phyloP scores from a whole-genome alignment of 2,329 filamentous ascomycete species.

The Chaetothyriales sp. region DNA sequence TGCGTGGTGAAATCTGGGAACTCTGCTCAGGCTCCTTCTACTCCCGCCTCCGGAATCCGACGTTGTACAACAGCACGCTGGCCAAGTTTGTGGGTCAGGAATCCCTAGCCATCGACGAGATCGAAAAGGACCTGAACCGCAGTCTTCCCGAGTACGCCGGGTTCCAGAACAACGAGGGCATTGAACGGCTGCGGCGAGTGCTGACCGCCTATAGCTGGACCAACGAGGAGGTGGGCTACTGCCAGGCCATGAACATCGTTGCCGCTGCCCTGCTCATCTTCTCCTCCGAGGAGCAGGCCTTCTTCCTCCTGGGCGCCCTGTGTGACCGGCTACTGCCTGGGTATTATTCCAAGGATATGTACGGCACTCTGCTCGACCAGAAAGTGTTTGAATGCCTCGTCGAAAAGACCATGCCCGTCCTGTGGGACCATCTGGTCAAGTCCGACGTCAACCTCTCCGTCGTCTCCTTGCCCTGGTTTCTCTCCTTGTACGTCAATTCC shows the following conservation, averaged over 20 bases:
- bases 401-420: slow-evolving; percentile 96
- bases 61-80: slow-evolving; percentile 68
- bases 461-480: slow-evolving; percentile 92
- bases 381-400: slow-evolving; percentile 95
- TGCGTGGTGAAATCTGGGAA: slow-evolving; percentile 93
- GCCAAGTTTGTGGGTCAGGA: slow-evolving; percentile 69
- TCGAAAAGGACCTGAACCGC: slow-evolving; percentile 93
- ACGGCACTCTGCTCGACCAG: slow-evolving; percentile 89
- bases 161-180: slow-evolving; percentile 92
- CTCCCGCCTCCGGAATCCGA: slow-evolving; percentile 70
- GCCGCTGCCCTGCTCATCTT: slow-evolving; percentile 96
- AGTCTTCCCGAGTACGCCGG: slow-evolving; percentile 94
- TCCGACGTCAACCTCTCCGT: slow-evolving; percentile 95
- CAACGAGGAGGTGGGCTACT: slow-evolving; percentile 90
- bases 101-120: slow-evolving; percentile 93
- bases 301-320: slow-evolving; percentile 78
- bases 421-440: slow-evolving; percentile 96
- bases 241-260: slow-evolving; percentile 99
- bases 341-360: slow-evolving; percentile 99
- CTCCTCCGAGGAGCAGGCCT: slow-evolving; percentile 91
- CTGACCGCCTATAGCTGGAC: slow-evolving; percentile 96
- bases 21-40: slow-evolving; percentile 83
- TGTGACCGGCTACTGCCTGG: slow-evolving; percentile 88
- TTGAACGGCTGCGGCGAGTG: slow-evolving; percentile 73
- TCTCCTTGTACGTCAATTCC: slow-evolving; percentile 96